phyloP scores from a whole-genome alignment of 495 filamentous ascomycete genomes.

The Gamarada debralockiae region DNA sequence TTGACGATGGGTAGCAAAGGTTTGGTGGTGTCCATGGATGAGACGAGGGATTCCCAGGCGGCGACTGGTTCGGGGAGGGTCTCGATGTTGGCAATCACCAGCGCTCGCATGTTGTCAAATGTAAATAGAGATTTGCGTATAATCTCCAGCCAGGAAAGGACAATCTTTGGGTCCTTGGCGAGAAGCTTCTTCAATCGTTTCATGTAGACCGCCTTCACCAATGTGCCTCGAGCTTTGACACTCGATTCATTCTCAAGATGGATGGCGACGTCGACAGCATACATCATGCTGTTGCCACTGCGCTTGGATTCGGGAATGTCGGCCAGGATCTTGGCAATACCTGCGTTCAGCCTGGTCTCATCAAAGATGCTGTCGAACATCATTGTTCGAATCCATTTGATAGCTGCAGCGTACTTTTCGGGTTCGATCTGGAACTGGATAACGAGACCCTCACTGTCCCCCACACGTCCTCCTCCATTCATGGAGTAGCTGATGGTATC shows the following conservation, averaged over 20 bases:
- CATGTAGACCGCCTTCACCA: slow-evolving; percentile 86
- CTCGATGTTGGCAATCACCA: slow-evolving; percentile 78
- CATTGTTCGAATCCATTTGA: slow-evolving; percentile 83
- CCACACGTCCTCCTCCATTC: slow-evolving; percentile 57
- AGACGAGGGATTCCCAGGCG: slow-evolving; percentile 68
- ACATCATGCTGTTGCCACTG: slow-evolving; percentile 72
- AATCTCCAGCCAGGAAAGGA: slow-evolving; percentile 71
- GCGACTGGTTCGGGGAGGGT: slow-evolving; percentile 77
- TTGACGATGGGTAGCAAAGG: slow-evolving; percentile 38
- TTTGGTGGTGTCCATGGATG: slow-evolving; percentile 5
- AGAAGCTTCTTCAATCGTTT: slow-evolving; percentile 77
- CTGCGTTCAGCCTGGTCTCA: slow-evolving; percentile 68
- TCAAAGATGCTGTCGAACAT: slow-evolving; percentile 89
- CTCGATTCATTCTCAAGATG: slow-evolving; percentile 71
- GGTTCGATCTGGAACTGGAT: slow-evolving; percentile 83
- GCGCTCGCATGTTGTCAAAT: slow-evolving; percentile 76
- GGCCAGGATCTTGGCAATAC: slow-evolving; percentile 81
- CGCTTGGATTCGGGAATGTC: slow-evolving; percentile 94
- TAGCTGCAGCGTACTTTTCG: slow-evolving; percentile 77
- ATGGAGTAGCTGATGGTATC: slow-evolving; percentile 84
- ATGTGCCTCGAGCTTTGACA: slow-evolving; percentile 69
- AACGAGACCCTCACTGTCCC: slow-evolving; percentile 73
- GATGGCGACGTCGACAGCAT: slow-evolving; percentile 76
- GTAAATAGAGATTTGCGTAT: slow-evolving; percentile 70
- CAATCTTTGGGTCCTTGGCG: slow-evolving; percentile 62